Evolutionary conservation across 331 rosid species (phyloP), one percentile per base, ranked within the genome.

Genomic region (Telfairia occidentalis): DNA sequence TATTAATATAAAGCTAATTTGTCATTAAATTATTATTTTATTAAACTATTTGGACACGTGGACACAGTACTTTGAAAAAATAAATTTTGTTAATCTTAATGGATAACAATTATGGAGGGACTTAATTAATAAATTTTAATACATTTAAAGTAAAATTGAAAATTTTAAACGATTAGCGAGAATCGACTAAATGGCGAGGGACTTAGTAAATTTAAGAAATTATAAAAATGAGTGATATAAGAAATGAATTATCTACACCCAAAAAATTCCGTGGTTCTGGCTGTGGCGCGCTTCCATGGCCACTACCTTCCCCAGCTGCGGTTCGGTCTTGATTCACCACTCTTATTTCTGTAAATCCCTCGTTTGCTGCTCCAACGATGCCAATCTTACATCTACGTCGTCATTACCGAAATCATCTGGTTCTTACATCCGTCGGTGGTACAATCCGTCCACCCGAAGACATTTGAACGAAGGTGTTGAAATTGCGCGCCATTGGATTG

Each of bases 401-500:
- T 78, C 88, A 3, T 69, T 84, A 0, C 48, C 81, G 9, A 78
- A 76, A 7, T 80, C 87, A 42, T 52, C 79, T 3, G 50, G 28
- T 40, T 85, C 84, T 42, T 42, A 76, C 65, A 34, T 71, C 57
- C 84, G 84, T 54, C 78, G 69, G 38, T 81, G 81, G 88, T 82
- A 75, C 81, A 77, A 81, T 45, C 82, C 92, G 1, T 78, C 83
- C 64, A 43, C 80, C 46, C 79, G 46, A 21, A 60, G 65, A 9
- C 79, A 76, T 19, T 81, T 75, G 37, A 63, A 46, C 42, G 75
- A 50, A 0, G 70, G 76, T 50, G 85, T 67, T 29, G 80, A 77
- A 70, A 73, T 90, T 53, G 59, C 81, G 19, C 96, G 98, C 78
- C 90, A 76, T 11, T 92, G 96, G 96, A 43, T 92, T 72, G 82